Evolutionary conservation across 306 rosid species (phyloP), one percentile per base, ranked within the genome.

Genomic region (Vigna reflexopilosa): DNA sequence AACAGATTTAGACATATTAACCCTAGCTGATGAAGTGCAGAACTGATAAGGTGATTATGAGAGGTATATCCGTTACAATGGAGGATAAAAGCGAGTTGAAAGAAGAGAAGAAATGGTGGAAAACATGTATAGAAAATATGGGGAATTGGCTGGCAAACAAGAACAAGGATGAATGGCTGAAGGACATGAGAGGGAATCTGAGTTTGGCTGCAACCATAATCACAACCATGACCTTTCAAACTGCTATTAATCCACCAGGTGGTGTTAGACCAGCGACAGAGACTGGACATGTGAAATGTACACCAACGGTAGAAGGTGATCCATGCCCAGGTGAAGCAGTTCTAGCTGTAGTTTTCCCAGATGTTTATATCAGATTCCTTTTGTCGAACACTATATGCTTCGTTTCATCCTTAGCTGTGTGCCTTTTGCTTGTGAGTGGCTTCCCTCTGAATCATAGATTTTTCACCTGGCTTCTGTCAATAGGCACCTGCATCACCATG

Each of bases 361-460:
- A 30, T 4, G 32, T 0, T 30, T 30, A 30, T 30, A 4, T 4
- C 32, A 30, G 32, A 30, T 30, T 72, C 67, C 34, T 73, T n/a
- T 0, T 19, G 0, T 54, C 4, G 15, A 73, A 80, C 28, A 55
- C 79, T 10, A 28, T 30, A 1, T 72, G 56, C 47, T 82, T 82
- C 34, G 0, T 62, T 13, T 47, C 81, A 13, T 26, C 85, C 1
- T 14, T 61, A 0, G 12, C 32, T 11, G 74, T 52, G 2, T 40
- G 32, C 9, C 73, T 77, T 10, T 57, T 78, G 47, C 68, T 83
- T 6, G 7, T 72, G 0, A 72, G 76, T n/a, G 80, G 86, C 8
- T 15, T 66, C n/a, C 61, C 72, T 26, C 67, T 73, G 1, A 22
- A 48, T 0, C 13, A 77, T 13, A 7, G 13, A 7, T 2, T 67